These are phyloP conservation scores for Cucumis sativus DNA, from an alignment of 306 rosid genomes.

Conservation along the genomic window DNA sequence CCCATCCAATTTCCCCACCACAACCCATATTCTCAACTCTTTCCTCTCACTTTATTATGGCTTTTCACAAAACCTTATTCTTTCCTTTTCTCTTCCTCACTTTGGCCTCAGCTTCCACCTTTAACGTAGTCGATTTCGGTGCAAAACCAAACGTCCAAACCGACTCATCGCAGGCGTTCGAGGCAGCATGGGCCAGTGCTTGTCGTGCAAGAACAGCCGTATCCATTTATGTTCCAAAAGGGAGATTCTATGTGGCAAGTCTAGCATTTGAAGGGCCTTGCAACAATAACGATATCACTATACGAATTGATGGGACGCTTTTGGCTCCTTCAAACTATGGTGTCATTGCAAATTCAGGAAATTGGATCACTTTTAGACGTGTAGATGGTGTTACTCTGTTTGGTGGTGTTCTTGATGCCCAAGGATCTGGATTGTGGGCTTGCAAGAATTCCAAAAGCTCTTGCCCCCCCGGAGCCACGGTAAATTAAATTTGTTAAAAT, in stretches of 20 bases:
- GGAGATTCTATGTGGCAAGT: constrained; percentile 31
- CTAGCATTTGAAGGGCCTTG: constrained; percentile 44
- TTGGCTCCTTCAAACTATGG: constrained; percentile 12
- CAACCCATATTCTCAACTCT: neutral
- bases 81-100: neutral
- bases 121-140: constrained; percentile 35
- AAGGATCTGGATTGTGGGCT: neutral
- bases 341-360: constrained; percentile 32
- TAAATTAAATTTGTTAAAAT: neutral
- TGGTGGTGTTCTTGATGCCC: constrained; percentile 46
- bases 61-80: neutral
- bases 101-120: neutral
- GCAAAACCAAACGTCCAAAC: constrained; percentile 38
- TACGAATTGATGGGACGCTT: constrained; percentile 41
- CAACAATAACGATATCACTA: constrained; percentile 16
- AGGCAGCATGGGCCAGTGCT: constrained; percentile 35
- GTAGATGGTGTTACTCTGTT: constrained; percentile 22
- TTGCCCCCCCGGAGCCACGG: constrained; percentile 56
- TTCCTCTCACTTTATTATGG: neutral
- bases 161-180: constrained; percentile 35
- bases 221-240: constrained; percentile 37
- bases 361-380: constrained; percentile 41
- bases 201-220: constrained; percentile 18
- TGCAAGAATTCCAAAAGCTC: constrained; percentile 19
- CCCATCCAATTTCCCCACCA: neutral